Base-by-base conservation (phyloP, 1,284 basidiomycete species). In the Porphyrellus sp. region DNA sequence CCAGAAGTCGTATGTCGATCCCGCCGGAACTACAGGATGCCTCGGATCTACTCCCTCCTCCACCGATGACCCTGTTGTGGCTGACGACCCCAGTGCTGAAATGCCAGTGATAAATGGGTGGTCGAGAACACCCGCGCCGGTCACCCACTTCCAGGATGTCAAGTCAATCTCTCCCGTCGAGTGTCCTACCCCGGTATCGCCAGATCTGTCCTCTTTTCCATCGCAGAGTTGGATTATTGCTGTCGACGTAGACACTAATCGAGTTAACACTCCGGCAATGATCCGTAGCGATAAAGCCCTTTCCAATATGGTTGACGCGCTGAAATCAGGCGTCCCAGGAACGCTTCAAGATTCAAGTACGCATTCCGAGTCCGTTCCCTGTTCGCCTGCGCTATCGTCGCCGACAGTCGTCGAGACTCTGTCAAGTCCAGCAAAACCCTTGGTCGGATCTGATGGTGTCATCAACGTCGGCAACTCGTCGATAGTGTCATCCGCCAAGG, bases 151-250 rank as follows among this genome's bases (percentile, higher is more conserved):
- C 4, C 16, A 38, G 9, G 12, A 15, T 3, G 18, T 37, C 13
- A 0, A 20, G 8, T 24, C 40, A 1, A 7, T 2, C 11, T 20
- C 15, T 27, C 1, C 8, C 5, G 12, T 16, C 9, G n/a, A 8
- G 1, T 15, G 30, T 23, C 47, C 42, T 1, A 23, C 46, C 1
- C 42, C 30, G 0, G 6, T 20, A 1, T 46, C 50, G 3, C 47
- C 60, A 8, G 11, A 23, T 16, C 15, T 48, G n/a, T 53, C 38
- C 8, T 49, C 57, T 0, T 50, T 35, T 20, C 49, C 28, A 11
- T 54, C 52, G 1, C 60, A 41, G 24, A 58, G 15, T 18, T 47
- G 49, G 59, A 37, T 16, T 1, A 38, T 59, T 5, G 28, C 45
- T 1, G 11, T 48, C 16, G 8, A n/a, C 8, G 12, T 15, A 8